Percentiles rank a stretch among this genome's conserved stretches.
phyloP scores from a whole-genome alignment of 371 early-diverging fungal species.

The Massospora cicadina region DNA sequence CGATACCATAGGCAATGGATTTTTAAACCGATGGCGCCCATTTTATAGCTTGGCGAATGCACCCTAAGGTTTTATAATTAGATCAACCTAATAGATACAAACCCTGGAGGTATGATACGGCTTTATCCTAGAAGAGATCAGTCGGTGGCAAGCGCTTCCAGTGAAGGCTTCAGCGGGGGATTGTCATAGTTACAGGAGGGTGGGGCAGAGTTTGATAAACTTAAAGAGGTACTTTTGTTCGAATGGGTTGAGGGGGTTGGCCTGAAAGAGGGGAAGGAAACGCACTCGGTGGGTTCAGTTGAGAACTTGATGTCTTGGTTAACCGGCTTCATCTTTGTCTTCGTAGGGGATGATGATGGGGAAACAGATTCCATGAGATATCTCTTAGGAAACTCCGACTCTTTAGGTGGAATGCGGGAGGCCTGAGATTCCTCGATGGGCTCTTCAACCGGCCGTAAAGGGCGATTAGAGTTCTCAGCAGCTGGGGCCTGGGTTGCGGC shows the following conservation, averaged over 20 bases:
- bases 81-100: no score
- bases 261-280: neutral
- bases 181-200: neutral
- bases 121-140: neutral
- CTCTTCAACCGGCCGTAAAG: neutral
- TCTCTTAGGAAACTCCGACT: neutral
- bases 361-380: neutral
- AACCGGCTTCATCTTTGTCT: neutral
- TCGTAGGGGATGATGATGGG: neutral
- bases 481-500: neutral
- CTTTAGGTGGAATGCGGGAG: neutral
- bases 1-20: no score
- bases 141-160: neutral
- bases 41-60: no score
- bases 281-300: neutral
- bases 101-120: no score
- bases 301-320: neutral
- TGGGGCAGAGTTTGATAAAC: neutral
- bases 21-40: no score
- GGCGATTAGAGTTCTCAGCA: neutral
- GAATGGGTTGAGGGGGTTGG: neutral
- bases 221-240: no score
- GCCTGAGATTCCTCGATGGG: neutral
- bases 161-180: conserved; percentile 1
- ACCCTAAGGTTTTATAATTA: no score